Base-by-base conservation (phyloP, 2,329 filamentous ascomycete species). In the Epichloe coenophiala region DNA sequence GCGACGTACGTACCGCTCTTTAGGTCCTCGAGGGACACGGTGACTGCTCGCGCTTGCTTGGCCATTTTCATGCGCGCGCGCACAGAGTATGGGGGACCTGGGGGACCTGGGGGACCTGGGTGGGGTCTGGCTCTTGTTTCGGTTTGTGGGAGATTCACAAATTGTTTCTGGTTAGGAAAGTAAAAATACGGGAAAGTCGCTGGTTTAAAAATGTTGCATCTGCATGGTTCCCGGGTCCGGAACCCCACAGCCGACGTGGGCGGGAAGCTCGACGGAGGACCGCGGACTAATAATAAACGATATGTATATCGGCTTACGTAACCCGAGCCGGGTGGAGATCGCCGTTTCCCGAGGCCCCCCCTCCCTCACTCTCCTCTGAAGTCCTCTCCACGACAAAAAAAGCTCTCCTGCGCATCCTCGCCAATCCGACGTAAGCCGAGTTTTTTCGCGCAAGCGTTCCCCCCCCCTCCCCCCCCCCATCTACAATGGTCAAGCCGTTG, bases 401-500 rank as follows among this genome's bases (percentile, higher is more conserved):
- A 23, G 23, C 23, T 23, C 21, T 5, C 27, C 27, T 4, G 27
- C 27, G 27, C 27, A 1, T 11, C 27, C 27, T 31, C 27, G 8
- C 27, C 27, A 31, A 9, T 3, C 35, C 49, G 19, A 37, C 33
- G 48, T 53, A 51, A 35, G 9, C 45, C 37, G 44, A 33, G 33
- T 13, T 8, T 8, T 19, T 27, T n/a, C 19, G 9, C 45, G 21
- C 35, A 45, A 5, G 21, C 52, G 49, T 40, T 52, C 17, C 17
- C 17, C 51, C 7, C 2, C 23, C 43, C 53, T 15, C 40, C 53
- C 51, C 7, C 2, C 23, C 23, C 11, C 41, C 15, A 47, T 38
- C 46, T 45, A 44, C 27, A 54, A 93, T 93, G 86, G 84, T 95
- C 59, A 96, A 95, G 66, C 83, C 91, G 45, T 78, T 98, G 52